A percentile compares a stretch with the other conserved stretches of the same genome.
Conservation (phyloP, 1,284 basidiomycete species). For the Moesziomyces antarcticus region DNA sequence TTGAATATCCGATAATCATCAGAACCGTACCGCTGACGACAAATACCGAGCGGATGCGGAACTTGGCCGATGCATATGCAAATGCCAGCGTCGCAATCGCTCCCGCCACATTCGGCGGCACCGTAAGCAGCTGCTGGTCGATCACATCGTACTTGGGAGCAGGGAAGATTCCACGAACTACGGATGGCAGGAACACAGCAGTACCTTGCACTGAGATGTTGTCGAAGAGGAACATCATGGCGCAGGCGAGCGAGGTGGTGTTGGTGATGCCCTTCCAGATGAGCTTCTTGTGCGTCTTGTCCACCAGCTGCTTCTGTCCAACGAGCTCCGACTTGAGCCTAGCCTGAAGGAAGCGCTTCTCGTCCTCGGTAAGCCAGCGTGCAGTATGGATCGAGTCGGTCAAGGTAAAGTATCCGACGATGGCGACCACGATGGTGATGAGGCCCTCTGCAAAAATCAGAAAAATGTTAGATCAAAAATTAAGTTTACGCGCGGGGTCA, state of each 20-base stretch:
- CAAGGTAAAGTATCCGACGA: constrained; percentile 64
- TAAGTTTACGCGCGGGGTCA: background rate
- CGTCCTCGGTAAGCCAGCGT: constrained; percentile 65
- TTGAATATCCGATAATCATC: constrained; percentile 65
- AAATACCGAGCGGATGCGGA: constrained; percentile 58
- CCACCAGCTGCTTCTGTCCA: constrained; percentile 41
- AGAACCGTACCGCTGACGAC: constrained; percentile 56
- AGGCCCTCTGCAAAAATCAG: constrained; percentile 59
- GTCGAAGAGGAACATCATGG: constrained; percentile 68
- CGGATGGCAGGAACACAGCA: constrained; percentile 67
- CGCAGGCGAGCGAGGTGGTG: constrained; percentile 47
- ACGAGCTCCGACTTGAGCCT: constrained; percentile 48
- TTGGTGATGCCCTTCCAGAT: constrained; percentile 48
- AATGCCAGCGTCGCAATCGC: constrained; percentile 55
- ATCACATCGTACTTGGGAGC: constrained; percentile 59
- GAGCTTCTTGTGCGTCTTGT: constrained; percentile 41
- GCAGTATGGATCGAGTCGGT: constrained; percentile 66
- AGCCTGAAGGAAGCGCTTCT: constrained; percentile 57
- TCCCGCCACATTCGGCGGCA: constrained; percentile 67
- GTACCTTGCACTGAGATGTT: constrained; percentile 63
- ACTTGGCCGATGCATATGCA: constrained; percentile 65
- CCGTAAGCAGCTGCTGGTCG: constrained; percentile 67
- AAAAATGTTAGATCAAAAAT: background rate
- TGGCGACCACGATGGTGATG: constrained; percentile 66
- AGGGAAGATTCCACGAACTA: constrained; percentile 68